Conservation (phyloP, 768 basidiomycete genomes). For the Artomyces pyxidatus region DNA sequence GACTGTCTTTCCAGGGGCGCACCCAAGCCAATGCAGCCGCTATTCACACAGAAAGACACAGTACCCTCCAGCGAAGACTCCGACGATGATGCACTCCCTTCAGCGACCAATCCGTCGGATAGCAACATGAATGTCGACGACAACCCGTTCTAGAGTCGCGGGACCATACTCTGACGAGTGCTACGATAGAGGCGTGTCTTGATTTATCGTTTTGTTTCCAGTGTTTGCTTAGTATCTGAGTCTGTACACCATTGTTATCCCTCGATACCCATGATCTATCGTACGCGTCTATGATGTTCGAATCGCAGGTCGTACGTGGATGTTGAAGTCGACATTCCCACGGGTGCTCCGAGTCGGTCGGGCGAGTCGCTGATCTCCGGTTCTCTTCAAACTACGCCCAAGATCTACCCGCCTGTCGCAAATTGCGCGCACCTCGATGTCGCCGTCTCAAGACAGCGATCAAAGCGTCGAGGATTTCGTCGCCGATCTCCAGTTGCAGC, state of each 20-base stretch:
- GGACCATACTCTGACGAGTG: not conserved
- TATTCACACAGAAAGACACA: slow-evolving; percentile 39
- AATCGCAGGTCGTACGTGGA: too few species aligned
- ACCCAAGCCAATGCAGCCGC: slow-evolving; percentile 45
- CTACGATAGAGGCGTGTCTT: slow-evolving; percentile 1
- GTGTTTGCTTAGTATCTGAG: not conserved
- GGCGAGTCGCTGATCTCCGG: too few species aligned
- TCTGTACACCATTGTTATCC: too few species aligned
- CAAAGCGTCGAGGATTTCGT: not conserved
- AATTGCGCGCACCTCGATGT: too few species aligned
- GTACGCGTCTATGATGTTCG: too few species aligned
- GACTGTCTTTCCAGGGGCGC: slow-evolving; percentile 34
- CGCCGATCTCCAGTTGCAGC: not conserved
- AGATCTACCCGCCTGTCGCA: too few species aligned
- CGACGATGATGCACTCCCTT: slow-evolving; percentile 32
- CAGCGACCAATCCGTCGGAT: slow-evolving; percentile 24
- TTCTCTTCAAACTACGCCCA: too few species aligned
- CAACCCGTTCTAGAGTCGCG: slow-evolving; percentile 55
- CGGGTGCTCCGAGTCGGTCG: too few species aligned
- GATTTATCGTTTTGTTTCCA: slow-evolving; percentile 6
- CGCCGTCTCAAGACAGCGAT: too few species aligned
- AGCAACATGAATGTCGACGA: slow-evolving; percentile 43
- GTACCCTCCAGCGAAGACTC: slow-evolving; percentile 28
- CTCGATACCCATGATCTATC: too few species aligned
- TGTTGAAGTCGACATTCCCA: too few species aligned